phyloP scores from a whole-genome alignment of 1,284 basidiomycete genomes.

The Rugosomyces carneus region DNA sequence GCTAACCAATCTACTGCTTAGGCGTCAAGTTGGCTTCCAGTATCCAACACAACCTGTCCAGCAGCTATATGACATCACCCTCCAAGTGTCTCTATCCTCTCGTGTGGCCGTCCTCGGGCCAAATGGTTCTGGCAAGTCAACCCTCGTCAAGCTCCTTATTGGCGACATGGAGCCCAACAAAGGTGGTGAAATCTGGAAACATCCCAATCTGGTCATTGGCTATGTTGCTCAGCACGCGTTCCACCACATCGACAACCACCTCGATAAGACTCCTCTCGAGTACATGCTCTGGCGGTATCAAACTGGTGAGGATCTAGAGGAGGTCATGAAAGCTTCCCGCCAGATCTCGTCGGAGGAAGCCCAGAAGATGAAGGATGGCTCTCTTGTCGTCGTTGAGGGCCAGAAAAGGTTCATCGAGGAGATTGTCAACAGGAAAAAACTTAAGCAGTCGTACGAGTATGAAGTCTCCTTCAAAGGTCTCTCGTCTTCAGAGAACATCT shows the following conservation, averaged over 20 bases:
- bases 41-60: slow-evolving; percentile 84
- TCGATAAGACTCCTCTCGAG: slow-evolving; percentile 97
- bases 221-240: slow-evolving; percentile 99
- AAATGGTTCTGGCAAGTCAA: slow-evolving; percentile 98
- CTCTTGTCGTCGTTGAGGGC: slow-evolving; percentile 82
- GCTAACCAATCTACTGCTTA: slow-evolving; percentile 15
- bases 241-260: slow-evolving; percentile 97
- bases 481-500: slow-evolving; percentile 93
- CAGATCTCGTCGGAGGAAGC: slow-evolving; percentile 85
- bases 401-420: slow-evolving; percentile 95
- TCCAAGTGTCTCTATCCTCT: slow-evolving; percentile 94
- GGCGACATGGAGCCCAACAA: slow-evolving; percentile 70
- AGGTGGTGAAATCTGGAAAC: slow-evolving; percentile 85
- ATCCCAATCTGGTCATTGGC: slow-evolving; percentile 96
- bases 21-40: slow-evolving; percentile 92
- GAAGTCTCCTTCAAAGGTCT: slow-evolving; percentile 92
- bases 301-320: slow-evolving; percentile 97
- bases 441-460: slow-evolving; percentile 99
- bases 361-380: slow-evolving; percentile 96
- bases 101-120: slow-evolving; percentile 96
- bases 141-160: slow-evolving; percentile 93
- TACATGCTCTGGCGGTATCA: slow-evolving; percentile 99
- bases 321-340: slow-evolving; percentile 88
- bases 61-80: slow-evolving; percentile 91
- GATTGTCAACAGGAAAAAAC: slow-evolving; percentile 89